Base-by-base conservation (phyloP, 2,329 filamentous ascomycete genomes). In the Aspergillus fijiensis region DNA sequence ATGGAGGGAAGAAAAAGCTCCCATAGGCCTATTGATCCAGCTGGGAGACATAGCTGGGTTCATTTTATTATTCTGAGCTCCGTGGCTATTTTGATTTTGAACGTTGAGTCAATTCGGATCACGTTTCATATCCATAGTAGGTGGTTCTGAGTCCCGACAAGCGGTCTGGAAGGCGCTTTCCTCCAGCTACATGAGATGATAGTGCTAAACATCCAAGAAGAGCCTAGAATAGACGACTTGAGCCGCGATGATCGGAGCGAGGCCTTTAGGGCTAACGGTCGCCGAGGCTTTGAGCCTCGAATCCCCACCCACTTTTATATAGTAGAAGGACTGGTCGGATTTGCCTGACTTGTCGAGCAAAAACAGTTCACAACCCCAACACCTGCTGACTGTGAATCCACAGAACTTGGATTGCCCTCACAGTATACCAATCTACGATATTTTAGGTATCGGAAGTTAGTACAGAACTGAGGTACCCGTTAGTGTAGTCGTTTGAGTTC, bases 191-290 rank as follows among this genome's bases (percentile, higher is more conserved):
- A 55, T 51, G 55, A 50, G 55, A 50, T 56, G 14, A 29, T 10
- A 10, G 2, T 23, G 7, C 19, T 12, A 55, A 29, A 2, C 35
- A 56, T n/a, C 58, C 58, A 60, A 56, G 47, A 16, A 51, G 33
- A 19, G 11, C 14, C 25, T 56, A 16, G 16, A 27, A 48, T 50
- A 16, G 29, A n/a, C 31, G 49, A 51, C 49, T 62, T 51, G 59
- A 65, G 59, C 61, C 25, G 52, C 57, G 57, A 50, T 63, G 55
- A 61, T 55, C 60, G 51, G 58, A 42, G 42, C 35, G 49, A 51
- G 58, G 33, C 25, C 7, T 7, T 23, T 11, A 29, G 31, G 33
- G 42, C 39, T 33, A 35, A 53, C 16, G 35, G 35, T 42, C n/a
- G 42, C 51, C 21, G 35, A 45, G 39, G 39, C 16, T 45, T 19